Percentiles rank a stretch among this genome's conserved stretches.
These are phyloP conservation scores for Apophysomyces variabilis DNA, from an alignment of 371 early-diverging fungal genomes.

Conservation along the genomic window DNA sequence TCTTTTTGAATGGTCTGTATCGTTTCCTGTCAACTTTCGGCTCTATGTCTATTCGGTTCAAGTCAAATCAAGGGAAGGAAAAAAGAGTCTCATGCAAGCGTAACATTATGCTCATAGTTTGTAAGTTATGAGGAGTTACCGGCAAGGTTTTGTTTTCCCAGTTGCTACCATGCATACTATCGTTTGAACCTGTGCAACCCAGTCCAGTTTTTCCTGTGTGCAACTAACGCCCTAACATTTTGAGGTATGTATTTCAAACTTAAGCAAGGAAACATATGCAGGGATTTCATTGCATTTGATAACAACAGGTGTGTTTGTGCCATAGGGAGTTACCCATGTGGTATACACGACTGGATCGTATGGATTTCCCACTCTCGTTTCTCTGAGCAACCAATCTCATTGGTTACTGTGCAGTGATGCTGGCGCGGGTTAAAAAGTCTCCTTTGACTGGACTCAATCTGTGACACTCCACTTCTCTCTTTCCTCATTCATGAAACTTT, in stretches of 20 bases:
- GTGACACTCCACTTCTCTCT: background rate
- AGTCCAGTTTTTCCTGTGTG: too few species aligned
- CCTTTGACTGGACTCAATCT: slow-evolving; percentile 10
- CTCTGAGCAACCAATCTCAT: background rate
- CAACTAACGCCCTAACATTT: too few species aligned
- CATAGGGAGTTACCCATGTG: background rate
- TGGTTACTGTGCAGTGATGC: slow-evolving; percentile 7
- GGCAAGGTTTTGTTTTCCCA: too few species aligned
- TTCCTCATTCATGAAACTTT: slow-evolving; percentile 1
- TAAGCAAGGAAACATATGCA: too few species aligned
- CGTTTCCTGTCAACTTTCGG: background rate
- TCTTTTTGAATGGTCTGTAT: background rate
- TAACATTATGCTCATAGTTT: too few species aligned
- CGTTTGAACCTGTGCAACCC: too few species aligned
- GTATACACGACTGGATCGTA: background rate
- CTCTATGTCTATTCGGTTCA: background rate
- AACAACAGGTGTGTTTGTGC: too few species aligned
- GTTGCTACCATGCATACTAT: too few species aligned
- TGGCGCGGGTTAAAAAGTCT: slow-evolving; percentile 7
- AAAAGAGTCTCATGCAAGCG: too few species aligned
- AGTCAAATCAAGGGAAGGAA: background rate
- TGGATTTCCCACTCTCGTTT: background rate
- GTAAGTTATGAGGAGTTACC: too few species aligned
- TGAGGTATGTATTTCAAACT: too few species aligned
- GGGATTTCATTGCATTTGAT: too few species aligned